phyloP scores from a whole-genome alignment of 148 eudicot genomes.

The Drosera capensis region DNA sequence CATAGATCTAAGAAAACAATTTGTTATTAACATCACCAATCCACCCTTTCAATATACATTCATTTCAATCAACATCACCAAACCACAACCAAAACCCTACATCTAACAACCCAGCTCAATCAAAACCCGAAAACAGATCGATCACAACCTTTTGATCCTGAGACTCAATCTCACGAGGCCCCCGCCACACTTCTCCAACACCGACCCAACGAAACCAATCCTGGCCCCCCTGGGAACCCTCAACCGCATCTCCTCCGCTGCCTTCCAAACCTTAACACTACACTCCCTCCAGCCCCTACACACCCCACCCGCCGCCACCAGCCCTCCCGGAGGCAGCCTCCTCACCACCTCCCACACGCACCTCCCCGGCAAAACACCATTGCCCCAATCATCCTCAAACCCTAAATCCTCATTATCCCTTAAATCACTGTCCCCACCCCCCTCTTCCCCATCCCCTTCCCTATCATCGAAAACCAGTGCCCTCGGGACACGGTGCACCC shows the following conservation, averaged over 20 bases:
- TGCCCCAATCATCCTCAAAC: constrained; percentile 12
- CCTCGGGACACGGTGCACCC: constrained; percentile 24
- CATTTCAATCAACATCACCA: too few relatives aligned
- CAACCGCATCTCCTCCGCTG: constrained; percentile 62
- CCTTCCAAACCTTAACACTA: constrained; percentile 43
- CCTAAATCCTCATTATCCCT: constrained; percentile 9
- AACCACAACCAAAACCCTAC: too few relatives aligned
- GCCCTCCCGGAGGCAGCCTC: constrained; percentile 49
- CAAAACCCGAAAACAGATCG: background rate
- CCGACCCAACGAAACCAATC: constrained; percentile 47
- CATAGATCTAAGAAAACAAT: too few relatives aligned
- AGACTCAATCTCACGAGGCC: constrained; percentile 55
- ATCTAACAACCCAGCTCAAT: constrained; percentile 13
- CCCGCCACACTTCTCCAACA: constrained; percentile 61
- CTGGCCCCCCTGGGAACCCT: constrained; percentile 55
- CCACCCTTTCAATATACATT: too few relatives aligned
- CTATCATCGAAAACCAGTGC: constrained; percentile 59
- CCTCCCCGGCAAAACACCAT: constrained; percentile 25
- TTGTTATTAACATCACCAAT: too few relatives aligned
- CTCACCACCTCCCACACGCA: constrained; percentile 65
- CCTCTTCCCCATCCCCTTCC: constrained; percentile 16
- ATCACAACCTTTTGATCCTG: constrained; percentile 63
- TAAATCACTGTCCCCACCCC: constrained; percentile 5
- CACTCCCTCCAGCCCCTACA: constrained; percentile 77
- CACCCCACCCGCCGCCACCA: constrained; percentile 65